Conservation (phyloP, 1,139 yeast genomes). For the Debaryomyces psychrophilus region DNA sequence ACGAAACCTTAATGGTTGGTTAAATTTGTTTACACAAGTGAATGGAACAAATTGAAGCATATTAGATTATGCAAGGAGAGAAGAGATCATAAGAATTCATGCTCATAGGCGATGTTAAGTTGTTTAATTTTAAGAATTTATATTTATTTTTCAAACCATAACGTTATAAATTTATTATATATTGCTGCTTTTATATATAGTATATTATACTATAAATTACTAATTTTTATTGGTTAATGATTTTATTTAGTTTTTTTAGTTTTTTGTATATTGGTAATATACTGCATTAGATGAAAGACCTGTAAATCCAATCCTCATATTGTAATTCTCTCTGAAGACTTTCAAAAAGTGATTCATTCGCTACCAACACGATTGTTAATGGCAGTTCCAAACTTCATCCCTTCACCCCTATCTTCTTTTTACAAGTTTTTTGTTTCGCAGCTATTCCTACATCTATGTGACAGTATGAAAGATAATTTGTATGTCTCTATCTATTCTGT, state of each 20-base stretch:
- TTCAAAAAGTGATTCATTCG: no score
- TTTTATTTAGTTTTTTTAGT: conserved; percentile 12
- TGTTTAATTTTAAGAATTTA: conserved; percentile 8
- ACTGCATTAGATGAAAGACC: conserved; percentile 17
- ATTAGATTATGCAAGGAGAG: conserved; percentile 1
- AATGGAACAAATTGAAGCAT: conserved; percentile 6
- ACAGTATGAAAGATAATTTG: no score
- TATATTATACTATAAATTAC: conserved; percentile 7
- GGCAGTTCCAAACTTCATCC: no score
- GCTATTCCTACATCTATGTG: no score
- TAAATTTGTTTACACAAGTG: conserved; percentile 21
- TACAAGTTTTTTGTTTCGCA: no score
- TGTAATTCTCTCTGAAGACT: no score
- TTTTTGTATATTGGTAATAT: conserved; percentile 17
- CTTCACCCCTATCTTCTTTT: no score
- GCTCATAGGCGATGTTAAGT: conserved; percentile 10
- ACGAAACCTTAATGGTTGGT: conserved; percentile 78
- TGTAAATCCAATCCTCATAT: no score
- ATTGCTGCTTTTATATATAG: conserved; percentile 9
- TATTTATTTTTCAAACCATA: conserved; percentile 11
- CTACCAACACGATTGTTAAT: no score
- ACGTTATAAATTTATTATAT: conserved; percentile 10
- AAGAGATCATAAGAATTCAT: conserved; percentile 8
- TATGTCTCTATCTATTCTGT: no score
- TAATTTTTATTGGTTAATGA: conserved; percentile 11